These are phyloP conservation scores for Trichoderma brevicompactum DNA, from an alignment of 2,329 filamentous ascomycete genomes.

Conservation along the genomic window DNA sequence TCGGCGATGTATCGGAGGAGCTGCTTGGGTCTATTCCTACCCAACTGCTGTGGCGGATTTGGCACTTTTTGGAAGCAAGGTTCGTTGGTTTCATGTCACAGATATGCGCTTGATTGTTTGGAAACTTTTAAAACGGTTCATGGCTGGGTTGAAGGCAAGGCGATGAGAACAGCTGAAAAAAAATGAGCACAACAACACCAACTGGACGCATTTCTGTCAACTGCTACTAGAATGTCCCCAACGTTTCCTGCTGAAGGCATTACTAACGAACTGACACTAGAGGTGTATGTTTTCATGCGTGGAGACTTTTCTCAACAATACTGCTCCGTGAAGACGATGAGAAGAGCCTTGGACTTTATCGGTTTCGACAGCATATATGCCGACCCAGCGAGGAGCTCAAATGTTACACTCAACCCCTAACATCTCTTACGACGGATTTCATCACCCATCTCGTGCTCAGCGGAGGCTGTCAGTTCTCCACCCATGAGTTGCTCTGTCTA, in stretches of 20 bases:
- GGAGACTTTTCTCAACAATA: constrained; percentile 46
- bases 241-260: neutral
- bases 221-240: too few relatives aligned
- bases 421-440: constrained; percentile 45
- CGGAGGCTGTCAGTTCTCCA: constrained; percentile 42
- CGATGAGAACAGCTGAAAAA: neutral
- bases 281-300: constrained; percentile 46
- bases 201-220: too few relatives aligned
- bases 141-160: neutral
- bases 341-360: constrained; percentile 45
- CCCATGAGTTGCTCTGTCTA: constrained; percentile 48
- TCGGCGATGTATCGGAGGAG: constrained; percentile 42
- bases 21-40: constrained; percentile 44
- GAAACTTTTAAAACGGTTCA: neutral
- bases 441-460: constrained; percentile 49
- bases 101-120: neutral
- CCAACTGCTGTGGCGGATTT: constrained; percentile 45
- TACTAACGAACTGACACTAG: constrained; percentile 32
- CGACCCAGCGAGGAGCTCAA: constrained; percentile 41
- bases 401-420: constrained; percentile 46
- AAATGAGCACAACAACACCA: too few relatives aligned
- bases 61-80: constrained; percentile 48
- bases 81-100: constrained; percentile 33
- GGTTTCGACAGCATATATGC: constrained; percentile 48
- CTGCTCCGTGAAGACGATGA: constrained; percentile 42